These are phyloP conservation scores for Papiliotrema flavescens DNA, from an alignment of 1,284 basidiomycete species.

Conservation along the genomic window DNA sequence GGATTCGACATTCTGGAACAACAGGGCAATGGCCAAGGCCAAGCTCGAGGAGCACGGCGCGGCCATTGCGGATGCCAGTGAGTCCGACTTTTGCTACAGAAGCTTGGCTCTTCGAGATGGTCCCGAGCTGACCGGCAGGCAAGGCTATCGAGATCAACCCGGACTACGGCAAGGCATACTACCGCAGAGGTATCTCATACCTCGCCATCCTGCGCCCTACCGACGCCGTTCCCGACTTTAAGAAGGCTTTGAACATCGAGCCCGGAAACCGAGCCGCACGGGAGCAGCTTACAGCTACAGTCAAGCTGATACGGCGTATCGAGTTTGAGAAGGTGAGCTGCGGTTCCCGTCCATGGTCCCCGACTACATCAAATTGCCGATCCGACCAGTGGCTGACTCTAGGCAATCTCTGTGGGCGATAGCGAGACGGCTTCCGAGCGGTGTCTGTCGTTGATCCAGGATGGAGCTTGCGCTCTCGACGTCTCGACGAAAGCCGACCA, in stretches of 20 bases:
- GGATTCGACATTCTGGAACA: slow-evolving; percentile 49
- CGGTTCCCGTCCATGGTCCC: not conserved
- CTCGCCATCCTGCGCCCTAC: slow-evolving; percentile 84
- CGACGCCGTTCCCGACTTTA: slow-evolving; percentile 78
- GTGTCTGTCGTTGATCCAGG: slow-evolving; percentile 71
- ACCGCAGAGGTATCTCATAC: slow-evolving; percentile 83
- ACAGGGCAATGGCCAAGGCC: slow-evolving; percentile 51
- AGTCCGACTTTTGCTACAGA: slow-evolving; percentile 9
- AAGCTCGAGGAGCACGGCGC: slow-evolving; percentile 53
- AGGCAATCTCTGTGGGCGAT: slow-evolving; percentile 87
- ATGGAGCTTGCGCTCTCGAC: slow-evolving; percentile 58
- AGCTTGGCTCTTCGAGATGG: not conserved
- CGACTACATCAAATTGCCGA: not conserved
- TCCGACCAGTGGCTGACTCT: not conserved
- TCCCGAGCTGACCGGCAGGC: slow-evolving; percentile 51
- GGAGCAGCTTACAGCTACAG: slow-evolving; percentile 77
- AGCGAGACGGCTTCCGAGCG: slow-evolving; percentile 70
- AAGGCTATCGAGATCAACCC: slow-evolving; percentile 86
- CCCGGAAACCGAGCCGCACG: slow-evolving; percentile 79
- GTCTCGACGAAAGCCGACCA: slow-evolving; percentile 52
- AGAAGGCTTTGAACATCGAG: slow-evolving; percentile 79
- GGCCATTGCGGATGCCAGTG: slow-evolving; percentile 49
- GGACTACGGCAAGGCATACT: slow-evolving; percentile 27
- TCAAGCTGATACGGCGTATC: slow-evolving; percentile 72
- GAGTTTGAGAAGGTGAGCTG: slow-evolving; percentile 77